Evolutionary conservation across 1,284 basidiomycete genomes (phyloP).

Genomic region (Cryptococcus maquisensis): DNA sequence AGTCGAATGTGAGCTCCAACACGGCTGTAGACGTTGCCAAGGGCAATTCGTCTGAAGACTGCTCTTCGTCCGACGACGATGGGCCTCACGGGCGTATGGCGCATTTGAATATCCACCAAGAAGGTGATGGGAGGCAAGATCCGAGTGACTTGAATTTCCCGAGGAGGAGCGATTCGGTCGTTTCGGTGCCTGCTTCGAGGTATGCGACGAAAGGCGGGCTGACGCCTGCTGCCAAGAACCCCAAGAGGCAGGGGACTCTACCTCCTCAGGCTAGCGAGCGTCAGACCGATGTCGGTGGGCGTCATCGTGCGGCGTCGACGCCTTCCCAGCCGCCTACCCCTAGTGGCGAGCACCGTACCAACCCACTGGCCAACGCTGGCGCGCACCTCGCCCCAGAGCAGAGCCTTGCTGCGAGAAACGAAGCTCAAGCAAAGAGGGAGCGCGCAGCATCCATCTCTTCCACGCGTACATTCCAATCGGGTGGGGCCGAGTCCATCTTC

Average conservation of each 20-base stretch:
- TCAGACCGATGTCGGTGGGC: conserved; percentile 6
- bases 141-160: conserved; percentile 65
- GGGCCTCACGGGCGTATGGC: conserved; percentile 13
- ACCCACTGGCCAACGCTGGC: not conserved
- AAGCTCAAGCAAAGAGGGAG: conserved; percentile 38
- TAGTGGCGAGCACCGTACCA: conserved; percentile 6
- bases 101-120: conserved; percentile 26
- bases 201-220: conserved; percentile 12
- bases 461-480: conserved; percentile 64
- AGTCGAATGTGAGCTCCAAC: conserved; percentile 19
- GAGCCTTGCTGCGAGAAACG: conserved; percentile 3
- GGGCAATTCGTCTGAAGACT: not conserved
- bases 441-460: conserved; percentile 43
- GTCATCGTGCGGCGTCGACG: conserved; percentile 22
- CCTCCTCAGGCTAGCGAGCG: conserved; percentile 3
- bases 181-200: conserved; percentile 52
- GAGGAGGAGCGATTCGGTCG: conserved; percentile 64
- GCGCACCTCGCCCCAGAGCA: not conserved
- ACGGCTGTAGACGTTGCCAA: conserved; percentile 23
- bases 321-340: conserved; percentile 13
- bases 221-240: conserved; percentile 5
- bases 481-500: conserved; percentile 95
- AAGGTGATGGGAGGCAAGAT: conserved; percentile 45
- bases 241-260: conserved; percentile 24
- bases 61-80: conserved; percentile 21